phyloP scores from a whole-genome alignment of 2,329 filamentous ascomycete genomes.

The Zymoseptoria passerinii region DNA sequence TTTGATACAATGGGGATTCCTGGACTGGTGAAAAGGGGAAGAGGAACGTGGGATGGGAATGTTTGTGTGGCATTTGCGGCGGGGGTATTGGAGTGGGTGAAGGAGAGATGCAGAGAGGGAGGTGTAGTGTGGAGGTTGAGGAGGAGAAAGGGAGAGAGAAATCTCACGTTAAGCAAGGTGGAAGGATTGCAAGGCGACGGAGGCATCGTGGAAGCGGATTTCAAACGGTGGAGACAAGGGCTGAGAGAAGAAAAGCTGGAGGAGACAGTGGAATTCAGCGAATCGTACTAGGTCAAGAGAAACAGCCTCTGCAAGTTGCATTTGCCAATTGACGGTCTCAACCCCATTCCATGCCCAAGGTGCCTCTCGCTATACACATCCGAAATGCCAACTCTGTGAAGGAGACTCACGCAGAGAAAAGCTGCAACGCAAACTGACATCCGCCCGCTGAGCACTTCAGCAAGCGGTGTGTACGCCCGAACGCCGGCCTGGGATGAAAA shows the following conservation, averaged over 20 bases:
- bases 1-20: constrained; percentile 75
- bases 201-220: background rate
- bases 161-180: constrained; percentile 66
- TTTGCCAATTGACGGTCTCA: background rate
- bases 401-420: too few relatives aligned
- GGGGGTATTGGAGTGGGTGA: constrained; percentile 53
- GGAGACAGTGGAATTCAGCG: background rate
- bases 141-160: constrained; percentile 50
- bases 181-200: background rate
- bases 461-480: background rate
- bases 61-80: constrained; percentile 86
- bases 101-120: constrained; percentile 13
- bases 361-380: background rate
- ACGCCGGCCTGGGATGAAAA: background rate
- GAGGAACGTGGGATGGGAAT: constrained; percentile 78
- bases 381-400: too few relatives aligned
- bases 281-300: background rate
- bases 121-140: constrained; percentile 67
- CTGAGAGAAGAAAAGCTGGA: background rate
- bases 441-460: background rate
- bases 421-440: background rate
- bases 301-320: background rate
- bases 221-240: background rate
- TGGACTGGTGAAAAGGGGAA: constrained; percentile 60
- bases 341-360: background rate